A percentile compares a stretch with the other conserved stretches of the same genome.
Evolutionary conservation across 2,329 filamentous ascomycete genomes (phyloP).

Genomic region (Teratosphaeria nubilosa): DNA sequence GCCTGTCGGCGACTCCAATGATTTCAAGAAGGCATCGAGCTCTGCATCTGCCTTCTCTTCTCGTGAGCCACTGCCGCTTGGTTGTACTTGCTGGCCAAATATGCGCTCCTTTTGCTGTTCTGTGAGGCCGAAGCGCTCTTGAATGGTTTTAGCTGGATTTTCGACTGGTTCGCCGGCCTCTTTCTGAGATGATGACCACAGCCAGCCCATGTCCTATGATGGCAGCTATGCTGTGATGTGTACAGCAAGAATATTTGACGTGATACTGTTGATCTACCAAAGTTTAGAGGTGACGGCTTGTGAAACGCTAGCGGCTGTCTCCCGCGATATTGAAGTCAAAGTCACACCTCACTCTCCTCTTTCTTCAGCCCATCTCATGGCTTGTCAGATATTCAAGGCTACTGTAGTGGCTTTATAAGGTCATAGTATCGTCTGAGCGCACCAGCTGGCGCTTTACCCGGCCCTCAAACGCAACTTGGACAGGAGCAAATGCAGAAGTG

Average conservation of each 20-base stretch:
- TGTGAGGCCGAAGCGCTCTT: conserved; percentile 12
- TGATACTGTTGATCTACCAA: not conserved
- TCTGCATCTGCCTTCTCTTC: conserved; percentile 44
- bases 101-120: conserved; percentile 22
- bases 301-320: not conserved
- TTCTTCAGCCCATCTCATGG: too few species aligned
- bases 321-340: too few species aligned
- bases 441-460: too few species aligned
- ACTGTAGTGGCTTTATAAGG: too few species aligned
- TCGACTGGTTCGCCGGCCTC: not conserved
- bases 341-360: too few species aligned
- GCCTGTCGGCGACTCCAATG: conserved; percentile 27
- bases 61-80: conserved; percentile 23
- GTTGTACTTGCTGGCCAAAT: conserved; percentile 14
- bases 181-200: conserved; percentile 13
- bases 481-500: too few species aligned
- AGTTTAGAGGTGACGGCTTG: not conserved
- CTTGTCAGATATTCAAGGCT: too few species aligned
- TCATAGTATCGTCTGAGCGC: too few species aligned
- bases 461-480: too few species aligned
- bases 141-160: not conserved
- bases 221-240: not conserved
- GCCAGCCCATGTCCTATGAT: conserved; percentile 17
- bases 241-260: not conserved
- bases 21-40: conserved; percentile 43